Evolutionary conservation across 2,329 filamentous ascomycete genomes (phyloP).

Genomic region (Epichloe sibirici): DNA sequence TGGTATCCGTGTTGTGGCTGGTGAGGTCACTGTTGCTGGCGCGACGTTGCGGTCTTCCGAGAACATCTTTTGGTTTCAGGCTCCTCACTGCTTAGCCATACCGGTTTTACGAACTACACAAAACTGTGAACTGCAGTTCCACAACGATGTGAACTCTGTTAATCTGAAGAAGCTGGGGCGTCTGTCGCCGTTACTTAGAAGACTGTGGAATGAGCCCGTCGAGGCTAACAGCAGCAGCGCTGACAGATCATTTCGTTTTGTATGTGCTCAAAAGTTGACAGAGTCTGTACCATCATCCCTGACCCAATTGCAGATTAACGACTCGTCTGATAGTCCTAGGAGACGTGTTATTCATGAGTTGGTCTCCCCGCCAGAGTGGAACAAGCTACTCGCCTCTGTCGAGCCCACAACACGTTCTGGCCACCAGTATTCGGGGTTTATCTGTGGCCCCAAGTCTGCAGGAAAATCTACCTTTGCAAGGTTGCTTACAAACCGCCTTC

Average conservation of each 20-base stretch:
- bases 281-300: conserved; percentile 11
- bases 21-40: conserved; percentile 53
- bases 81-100: conserved; percentile 57
- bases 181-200: conserved; percentile 54
- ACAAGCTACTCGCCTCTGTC: conserved; percentile 41
- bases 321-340: conserved; percentile 39
- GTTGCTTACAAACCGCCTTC: conserved; percentile 51
- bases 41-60: conserved; percentile 42
- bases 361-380: conserved; percentile 46
- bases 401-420: conserved; percentile 18
- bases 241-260: conserved; percentile 35
- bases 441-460: conserved; percentile 59
- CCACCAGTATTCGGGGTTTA: conserved; percentile 33
- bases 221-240: conserved; percentile 10
- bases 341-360: conserved; percentile 40
- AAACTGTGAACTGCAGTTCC: conserved; percentile 40
- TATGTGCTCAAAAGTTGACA: conserved; percentile 17
- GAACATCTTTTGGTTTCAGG: conserved; percentile 44
- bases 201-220: conserved; percentile 47
- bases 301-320: conserved; percentile 32
- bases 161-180: conserved; percentile 41
- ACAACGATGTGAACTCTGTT: conserved; percentile 35
- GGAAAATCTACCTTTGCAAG: conserved; percentile 67
- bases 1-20: conserved; percentile 47
- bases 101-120: conserved; percentile 49